Conservation (phyloP, 352 stramenopile genomes). For the Pythium phragmitis region DNA sequence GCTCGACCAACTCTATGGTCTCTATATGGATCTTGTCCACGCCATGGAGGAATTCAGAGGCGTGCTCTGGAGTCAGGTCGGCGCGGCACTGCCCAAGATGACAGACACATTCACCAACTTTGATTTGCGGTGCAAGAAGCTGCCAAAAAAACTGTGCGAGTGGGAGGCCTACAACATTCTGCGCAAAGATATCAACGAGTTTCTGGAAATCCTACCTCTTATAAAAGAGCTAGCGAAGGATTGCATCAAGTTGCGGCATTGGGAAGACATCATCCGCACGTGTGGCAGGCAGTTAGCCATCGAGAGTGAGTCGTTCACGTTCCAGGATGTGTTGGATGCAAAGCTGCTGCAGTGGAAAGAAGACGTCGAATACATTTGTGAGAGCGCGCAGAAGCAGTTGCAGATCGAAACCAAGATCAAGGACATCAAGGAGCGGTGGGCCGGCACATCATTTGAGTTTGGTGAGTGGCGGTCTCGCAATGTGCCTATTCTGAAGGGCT, state of each 20-base stretch:
- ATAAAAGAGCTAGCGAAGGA: slow-evolving; percentile 97
- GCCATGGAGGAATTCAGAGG: slow-evolving; percentile 97
- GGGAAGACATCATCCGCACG: slow-evolving; percentile 96
- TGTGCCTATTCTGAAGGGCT: slow-evolving; percentile 95
- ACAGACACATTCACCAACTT: slow-evolving; percentile 97
- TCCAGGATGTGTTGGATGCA: slow-evolving; percentile 93
- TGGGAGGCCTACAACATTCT: slow-evolving; percentile 97
- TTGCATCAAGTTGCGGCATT: slow-evolving; percentile 96
- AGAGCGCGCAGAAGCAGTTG: slow-evolving; percentile 97
- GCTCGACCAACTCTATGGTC: slow-evolving; percentile 92
- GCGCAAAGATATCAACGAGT: slow-evolving; percentile 97
- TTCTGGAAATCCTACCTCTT: slow-evolving; percentile 95
- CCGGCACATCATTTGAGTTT: slow-evolving; percentile 95
- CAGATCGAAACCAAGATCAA: slow-evolving; percentile 95
- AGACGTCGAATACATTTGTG: slow-evolving; percentile 98
- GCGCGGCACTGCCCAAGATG: slow-evolving; percentile 93
- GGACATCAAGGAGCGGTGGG: slow-evolving; percentile 95
- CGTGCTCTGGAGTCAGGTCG: slow-evolving; percentile 93
- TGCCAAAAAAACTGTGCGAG: slow-evolving; percentile 94
- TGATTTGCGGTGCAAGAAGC: slow-evolving; percentile 95
- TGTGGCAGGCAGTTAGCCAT: slow-evolving; percentile 93
- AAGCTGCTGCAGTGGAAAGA: slow-evolving; percentile 91
- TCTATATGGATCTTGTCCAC: slow-evolving; percentile 97
- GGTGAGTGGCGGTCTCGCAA: slow-evolving; percentile 92
- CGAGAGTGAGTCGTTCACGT: slow-evolving; percentile 92